These are phyloP conservation scores for Salix dunnii DNA, from an alignment of 345 rosid species.

Conservation along the genomic window DNA sequence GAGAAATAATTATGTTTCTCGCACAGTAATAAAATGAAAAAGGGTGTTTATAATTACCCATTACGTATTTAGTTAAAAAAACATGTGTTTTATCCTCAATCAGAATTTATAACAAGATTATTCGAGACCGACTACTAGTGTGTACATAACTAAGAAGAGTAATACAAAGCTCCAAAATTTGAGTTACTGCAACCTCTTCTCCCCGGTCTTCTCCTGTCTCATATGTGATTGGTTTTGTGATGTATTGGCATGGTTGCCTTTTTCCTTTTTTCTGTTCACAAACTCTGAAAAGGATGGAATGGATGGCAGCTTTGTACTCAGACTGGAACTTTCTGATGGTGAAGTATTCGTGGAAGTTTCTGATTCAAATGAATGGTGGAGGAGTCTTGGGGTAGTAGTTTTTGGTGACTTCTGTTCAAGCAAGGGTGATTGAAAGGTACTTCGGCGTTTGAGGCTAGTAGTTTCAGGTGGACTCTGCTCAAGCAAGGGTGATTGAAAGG, in stretches of 20 bases:
- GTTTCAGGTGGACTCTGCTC: conserved; percentile 10
- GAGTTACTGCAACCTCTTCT: conserved; percentile 53
- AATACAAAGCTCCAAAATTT: background rate
- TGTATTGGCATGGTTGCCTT: conserved; percentile 19
- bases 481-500: background rate
- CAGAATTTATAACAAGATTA: background rate
- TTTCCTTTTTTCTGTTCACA: conserved; percentile 44
- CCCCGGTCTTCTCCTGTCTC: conserved; percentile 28
- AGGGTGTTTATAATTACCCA: background rate
- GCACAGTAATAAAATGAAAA: background rate
- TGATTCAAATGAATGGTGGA: conserved; percentile 1
- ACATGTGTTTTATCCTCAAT: background rate
- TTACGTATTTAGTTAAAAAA: too few species aligned
- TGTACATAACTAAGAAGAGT: background rate
- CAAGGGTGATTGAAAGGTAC: background rate
- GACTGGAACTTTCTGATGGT: conserved; percentile 14
- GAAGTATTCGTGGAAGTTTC: conserved; percentile 15
- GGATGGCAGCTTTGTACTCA: conserved; percentile 37
- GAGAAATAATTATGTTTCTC: background rate
- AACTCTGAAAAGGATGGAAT: conserved; percentile 82
- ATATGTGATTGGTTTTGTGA: conserved; percentile 29
- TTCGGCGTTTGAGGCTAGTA: conserved; percentile 6
- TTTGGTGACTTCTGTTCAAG: conserved; percentile 15
- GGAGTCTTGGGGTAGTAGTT: conserved; percentile 10
- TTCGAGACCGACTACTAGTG: background rate